Evolutionary conservation across 2,329 filamentous ascomycete genomes (phyloP), one percentile per base, ranked within the genome.

Genomic region (Colletotrichum sp.): DNA sequence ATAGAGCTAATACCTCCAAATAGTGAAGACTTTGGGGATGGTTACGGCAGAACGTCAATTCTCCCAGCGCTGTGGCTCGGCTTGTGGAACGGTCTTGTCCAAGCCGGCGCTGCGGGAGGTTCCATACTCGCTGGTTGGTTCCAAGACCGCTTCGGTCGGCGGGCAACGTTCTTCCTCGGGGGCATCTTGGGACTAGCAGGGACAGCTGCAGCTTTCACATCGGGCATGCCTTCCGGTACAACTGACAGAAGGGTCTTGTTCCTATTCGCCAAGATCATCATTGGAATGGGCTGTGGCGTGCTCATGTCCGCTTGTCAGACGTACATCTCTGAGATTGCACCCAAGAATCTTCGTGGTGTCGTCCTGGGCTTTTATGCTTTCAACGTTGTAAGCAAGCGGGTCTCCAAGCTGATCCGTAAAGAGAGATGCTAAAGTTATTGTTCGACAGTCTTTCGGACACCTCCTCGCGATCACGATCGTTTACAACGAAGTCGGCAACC

Each of bases 241-340:
- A 58, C 55, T 12, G 63, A 34, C 32, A 18, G 70, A 24, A 28
- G 70, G 10, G 63, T 57, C 10, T 21, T 67, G 2, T 73, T 73
- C 38, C 57, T 73, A 7, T 36, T 73, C 4, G 65, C 64, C n/a
- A 73, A 73, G 30, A 68, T 68, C 7, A 21, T 72, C 28, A 72
- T 67, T 43, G 65, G 71, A 16, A 52, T 68, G 55, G 71, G 65
- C 3, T 68, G 71, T 8, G 71, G 71, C 8, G 36, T 63, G 2
- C 71, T 68, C 65, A 73, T 64, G 65, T 60, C 71, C 2, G 55
- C 36, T 12, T 73, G 71, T 26, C 65, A 68, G 57, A 73, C 57
- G n/a, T 68, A 61, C 34, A 73, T 68, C 26, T 73, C 65, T 10
- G 71, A 73, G 55, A 61, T 68, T 1, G 65, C 71, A 15, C 71